phyloP scores from a whole-genome alignment of 2,329 filamentous ascomycete genomes.

The Trichoderma sp. region DNA sequence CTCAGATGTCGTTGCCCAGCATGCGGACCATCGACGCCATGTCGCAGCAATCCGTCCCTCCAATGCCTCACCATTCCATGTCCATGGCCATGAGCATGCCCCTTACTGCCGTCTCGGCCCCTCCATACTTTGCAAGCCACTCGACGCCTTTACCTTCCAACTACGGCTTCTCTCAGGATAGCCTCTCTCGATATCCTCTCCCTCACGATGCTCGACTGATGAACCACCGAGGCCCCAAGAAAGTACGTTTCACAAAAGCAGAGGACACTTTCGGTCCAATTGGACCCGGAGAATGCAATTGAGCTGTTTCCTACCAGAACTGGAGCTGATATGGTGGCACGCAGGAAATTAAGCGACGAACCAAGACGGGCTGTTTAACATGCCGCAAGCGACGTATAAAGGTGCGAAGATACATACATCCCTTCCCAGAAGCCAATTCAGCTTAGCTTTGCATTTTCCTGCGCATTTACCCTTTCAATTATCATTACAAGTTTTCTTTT shows the following conservation, averaged over 20 bases:
- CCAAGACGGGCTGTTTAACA: constrained; percentile 64
- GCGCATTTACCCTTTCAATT: constrained; percentile 3
- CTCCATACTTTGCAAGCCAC: constrained; percentile 49
- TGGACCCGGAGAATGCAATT: background rate
- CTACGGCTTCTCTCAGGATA: constrained; percentile 49
- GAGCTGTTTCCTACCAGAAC: background rate
- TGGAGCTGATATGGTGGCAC: constrained; percentile 22
- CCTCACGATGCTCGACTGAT: constrained; percentile 53
- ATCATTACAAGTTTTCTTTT: constrained; percentile 29
- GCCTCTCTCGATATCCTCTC: constrained; percentile 49
- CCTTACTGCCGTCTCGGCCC: constrained; percentile 35
- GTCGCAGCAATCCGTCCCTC: constrained; percentile 32
- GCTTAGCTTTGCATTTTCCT: background rate
- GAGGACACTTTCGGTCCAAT: background rate
- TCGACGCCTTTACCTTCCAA: constrained; percentile 39
- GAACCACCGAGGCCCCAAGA: constrained; percentile 55
- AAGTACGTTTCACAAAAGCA: constrained; percentile 46
- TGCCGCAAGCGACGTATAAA: constrained; percentile 64
- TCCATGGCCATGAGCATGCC: constrained; percentile 40
- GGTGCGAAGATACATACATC: constrained; percentile 44
- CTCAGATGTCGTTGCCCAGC: constrained; percentile 42
- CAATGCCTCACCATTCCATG: constrained; percentile 40
- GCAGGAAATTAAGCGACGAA: constrained; percentile 64
- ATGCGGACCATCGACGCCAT: constrained; percentile 46
- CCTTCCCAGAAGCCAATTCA: background rate